A percentile compares a stretch with the other conserved stretches of the same genome.
phyloP scores from a whole-genome alignment of 2,329 filamentous ascomycete genomes.

The Alternaria consortialis region DNA sequence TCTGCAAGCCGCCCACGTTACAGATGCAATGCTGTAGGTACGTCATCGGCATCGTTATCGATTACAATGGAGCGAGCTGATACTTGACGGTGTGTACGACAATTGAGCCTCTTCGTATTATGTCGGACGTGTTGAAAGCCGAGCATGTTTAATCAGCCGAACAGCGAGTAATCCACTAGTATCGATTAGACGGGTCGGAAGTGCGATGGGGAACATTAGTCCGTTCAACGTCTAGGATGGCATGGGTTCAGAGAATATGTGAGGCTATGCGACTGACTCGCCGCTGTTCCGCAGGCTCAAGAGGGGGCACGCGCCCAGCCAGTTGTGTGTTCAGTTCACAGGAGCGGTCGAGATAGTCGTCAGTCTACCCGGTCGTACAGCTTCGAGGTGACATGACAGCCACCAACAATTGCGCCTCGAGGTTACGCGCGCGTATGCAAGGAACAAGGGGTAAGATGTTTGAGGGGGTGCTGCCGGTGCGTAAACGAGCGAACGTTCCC shows the following conservation, averaged over 20 bases:
- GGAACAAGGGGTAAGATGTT: slow-evolving; percentile 2
- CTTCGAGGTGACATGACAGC: background rate
- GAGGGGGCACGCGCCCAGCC: background rate
- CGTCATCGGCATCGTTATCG: background rate
- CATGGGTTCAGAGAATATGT: background rate
- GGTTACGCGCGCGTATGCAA: slow-evolving; percentile 11
- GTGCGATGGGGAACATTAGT: background rate
- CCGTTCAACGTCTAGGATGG: background rate
- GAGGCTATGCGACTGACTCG: slow-evolving; percentile 3
- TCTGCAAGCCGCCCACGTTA: background rate
- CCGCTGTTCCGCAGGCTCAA: background rate
- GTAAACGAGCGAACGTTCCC: slow-evolving; percentile 3
- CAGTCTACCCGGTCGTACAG: background rate
- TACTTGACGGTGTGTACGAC: background rate
- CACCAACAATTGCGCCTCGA: slow-evolving; percentile 5
- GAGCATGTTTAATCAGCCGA: background rate
- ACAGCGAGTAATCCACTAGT: background rate
- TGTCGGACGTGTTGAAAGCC: background rate
- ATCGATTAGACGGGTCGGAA: background rate
- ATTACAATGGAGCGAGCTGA: background rate
- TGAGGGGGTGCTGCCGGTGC: background rate
- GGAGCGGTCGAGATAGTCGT: background rate
- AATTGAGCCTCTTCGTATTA: background rate
- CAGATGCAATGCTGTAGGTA: slow-evolving; percentile 7
- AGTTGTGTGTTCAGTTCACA: background rate